Base-by-base conservation (phyloP, 306 rosid genomes). In the Cotoneaster glaucophyllus region DNA sequence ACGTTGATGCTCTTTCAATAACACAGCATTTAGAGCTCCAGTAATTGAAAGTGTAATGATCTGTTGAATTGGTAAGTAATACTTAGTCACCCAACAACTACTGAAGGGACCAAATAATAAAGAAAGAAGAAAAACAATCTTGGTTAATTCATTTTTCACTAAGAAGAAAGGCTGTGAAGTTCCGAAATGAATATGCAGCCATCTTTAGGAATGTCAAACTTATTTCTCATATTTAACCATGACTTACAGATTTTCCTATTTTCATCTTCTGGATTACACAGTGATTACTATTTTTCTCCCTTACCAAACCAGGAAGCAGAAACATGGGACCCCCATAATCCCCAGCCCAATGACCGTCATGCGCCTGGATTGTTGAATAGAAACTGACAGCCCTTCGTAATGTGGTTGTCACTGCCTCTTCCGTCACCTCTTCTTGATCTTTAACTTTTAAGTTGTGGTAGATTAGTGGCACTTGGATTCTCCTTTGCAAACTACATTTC, bases 251-350 rank as follows among this genome's bases (percentile, higher is more conserved):
- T 44, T 69, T 13, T 4, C 53, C 3, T 13, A 34, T 68, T 44
- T 63, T 25, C 19, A n/a, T 37, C 41, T 37, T 37, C 10, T 15
- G 32, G n/a, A 45, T 34, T 5, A 39, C 31, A 22, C 1, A 6
- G 9, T 8, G 39, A n/a, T 52, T 64, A 45, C 34, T 28, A 54
- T 43, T 24, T 67, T 45, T 66, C 73, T 18, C 31, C 29, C 74
- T 64, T 69, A 82, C 86, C 80, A 82, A 64, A 74, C 86, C 86
- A 54, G 86, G 86, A 57, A 78, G 64, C 58, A 82, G 77, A 75
- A 82, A 82, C 83, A 82, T 82, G 8, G 83, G 78, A 57, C 86
- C 86, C 15, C 86, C 86, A 70, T 82, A 82, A 57, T 82, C 86
- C 57, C 86, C 83, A 21, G 86, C 74, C 86, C 86, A 82, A 31